A percentile compares a stretch with the other conserved stretches of the same genome.
phyloP scores from a whole-genome alignment of 2,329 filamentous ascomycete genomes.

The Alternaria gansuensis region DNA sequence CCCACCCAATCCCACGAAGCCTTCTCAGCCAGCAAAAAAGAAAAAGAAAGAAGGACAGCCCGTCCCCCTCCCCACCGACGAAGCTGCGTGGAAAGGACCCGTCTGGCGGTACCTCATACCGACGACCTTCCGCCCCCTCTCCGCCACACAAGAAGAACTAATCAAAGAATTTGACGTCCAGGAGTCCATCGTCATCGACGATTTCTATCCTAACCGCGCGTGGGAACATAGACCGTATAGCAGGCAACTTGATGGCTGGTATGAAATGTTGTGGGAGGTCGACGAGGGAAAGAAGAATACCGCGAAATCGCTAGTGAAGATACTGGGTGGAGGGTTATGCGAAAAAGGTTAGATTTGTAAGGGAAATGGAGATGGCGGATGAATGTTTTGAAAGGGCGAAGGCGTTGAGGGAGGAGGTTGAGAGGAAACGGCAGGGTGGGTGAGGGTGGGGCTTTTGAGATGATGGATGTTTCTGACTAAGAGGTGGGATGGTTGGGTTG shows the following conservation, averaged over 20 bases:
- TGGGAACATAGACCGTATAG: constrained; percentile 22
- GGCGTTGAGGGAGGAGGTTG: not conserved
- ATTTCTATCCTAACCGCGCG: not conserved
- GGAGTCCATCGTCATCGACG: not conserved
- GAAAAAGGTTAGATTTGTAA: constrained; percentile 6
- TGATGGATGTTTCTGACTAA: not conserved
- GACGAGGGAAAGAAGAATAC: constrained; percentile 10
- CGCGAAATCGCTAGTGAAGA: not conserved
- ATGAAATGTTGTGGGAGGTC: constrained; percentile 17
- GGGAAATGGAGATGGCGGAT: not conserved
- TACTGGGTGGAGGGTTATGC: constrained; percentile 9
- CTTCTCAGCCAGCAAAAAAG: constrained; percentile 7
- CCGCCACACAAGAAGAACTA: constrained; percentile 17
- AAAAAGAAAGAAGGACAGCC: not conserved
- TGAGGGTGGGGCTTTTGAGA: not conserved
- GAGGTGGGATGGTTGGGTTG: not conserved
- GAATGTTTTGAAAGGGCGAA: constrained; percentile 1
- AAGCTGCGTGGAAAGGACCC: constrained; percentile 1
- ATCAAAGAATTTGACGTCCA: constrained; percentile 3
- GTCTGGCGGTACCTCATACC: constrained; percentile 1
- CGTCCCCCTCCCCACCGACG: not conserved
- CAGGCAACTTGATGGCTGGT: constrained; percentile 25
- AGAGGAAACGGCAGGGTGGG: not conserved
- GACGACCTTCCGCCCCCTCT: constrained; percentile 29
- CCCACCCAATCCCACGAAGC: constrained; percentile 21